Conservation (phyloP, 2,329 filamentous ascomycete species). For the Fusarium metavorans region DNA sequence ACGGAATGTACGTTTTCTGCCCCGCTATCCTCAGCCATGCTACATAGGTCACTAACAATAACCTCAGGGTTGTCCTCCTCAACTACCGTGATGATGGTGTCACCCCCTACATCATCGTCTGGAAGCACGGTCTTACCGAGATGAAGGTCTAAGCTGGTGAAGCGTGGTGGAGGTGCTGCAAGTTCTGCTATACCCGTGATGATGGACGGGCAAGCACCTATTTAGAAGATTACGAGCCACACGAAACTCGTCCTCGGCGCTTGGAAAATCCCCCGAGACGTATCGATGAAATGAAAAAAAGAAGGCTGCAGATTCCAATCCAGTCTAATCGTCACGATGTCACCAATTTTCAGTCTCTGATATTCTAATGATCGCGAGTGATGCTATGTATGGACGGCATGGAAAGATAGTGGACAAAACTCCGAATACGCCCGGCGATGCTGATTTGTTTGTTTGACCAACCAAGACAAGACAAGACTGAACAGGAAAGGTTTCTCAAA, state of each 20-base stretch:
- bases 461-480: background rate
- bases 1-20: slow-evolving; percentile 83
- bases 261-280: slow-evolving; percentile 38
- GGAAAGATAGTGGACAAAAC: slow-evolving; percentile 10
- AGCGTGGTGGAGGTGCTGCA: slow-evolving; percentile 24
- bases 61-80: slow-evolving; percentile 81
- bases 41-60: slow-evolving; percentile 7
- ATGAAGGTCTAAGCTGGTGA: slow-evolving; percentile 83
- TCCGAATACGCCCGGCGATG: slow-evolving; percentile 28
- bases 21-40: background rate
- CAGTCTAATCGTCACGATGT: slow-evolving; percentile 12
- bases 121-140: slow-evolving; percentile 92
- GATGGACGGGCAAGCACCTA: slow-evolving; percentile 31
- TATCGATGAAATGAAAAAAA: slow-evolving; percentile 42
- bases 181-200: slow-evolving; percentile 29
- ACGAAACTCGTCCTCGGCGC: slow-evolving; percentile 38
- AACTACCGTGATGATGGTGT: slow-evolving; percentile 98
- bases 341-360: background rate
- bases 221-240: slow-evolving; percentile 40
- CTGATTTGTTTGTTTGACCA: slow-evolving; percentile 6
- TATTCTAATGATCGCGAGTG: background rate
- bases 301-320: slow-evolving; percentile 32
- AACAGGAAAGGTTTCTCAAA: slow-evolving; percentile 43
- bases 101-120: slow-evolving; percentile 89
- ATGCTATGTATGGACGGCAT: background rate